Evolutionary conservation across 176 grass and related monocot genomes (phyloP).

Genomic region (Coix lacrymajobi): DNA sequence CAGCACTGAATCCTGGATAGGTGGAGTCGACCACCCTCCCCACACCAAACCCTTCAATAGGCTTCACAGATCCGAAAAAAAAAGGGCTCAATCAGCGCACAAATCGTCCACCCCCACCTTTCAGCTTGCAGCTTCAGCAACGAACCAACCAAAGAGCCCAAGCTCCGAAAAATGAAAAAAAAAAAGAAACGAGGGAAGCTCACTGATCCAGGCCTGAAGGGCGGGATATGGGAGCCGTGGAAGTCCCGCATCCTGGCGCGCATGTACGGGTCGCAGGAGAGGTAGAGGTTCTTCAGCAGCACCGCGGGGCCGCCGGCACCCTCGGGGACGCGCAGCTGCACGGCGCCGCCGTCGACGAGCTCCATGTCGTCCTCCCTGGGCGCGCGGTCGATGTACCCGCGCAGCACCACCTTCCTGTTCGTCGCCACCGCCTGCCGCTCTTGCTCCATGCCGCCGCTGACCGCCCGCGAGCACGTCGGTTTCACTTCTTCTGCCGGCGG

Average conservation of each 20-base stretch:
- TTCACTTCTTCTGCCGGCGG: no score
- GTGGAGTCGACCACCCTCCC: conserved; percentile 62
- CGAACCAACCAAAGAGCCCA: not conserved
- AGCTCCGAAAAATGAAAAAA: no score
- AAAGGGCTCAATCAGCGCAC: not conserved
- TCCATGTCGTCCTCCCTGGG: conserved; percentile 80
- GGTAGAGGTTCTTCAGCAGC: conserved; percentile 76
- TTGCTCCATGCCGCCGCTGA: conserved; percentile 18
- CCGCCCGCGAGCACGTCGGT: not conserved
- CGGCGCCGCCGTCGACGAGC: conserved; percentile 42
- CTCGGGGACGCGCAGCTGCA: conserved; percentile 40
- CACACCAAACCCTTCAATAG: conserved; percentile 65
- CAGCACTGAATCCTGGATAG: conserved; percentile 47
- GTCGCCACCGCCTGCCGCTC: conserved; percentile 21
- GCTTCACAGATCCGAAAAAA: conserved; percentile 25
- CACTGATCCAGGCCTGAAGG: conserved; percentile 78
- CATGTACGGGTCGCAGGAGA: conserved; percentile 94
- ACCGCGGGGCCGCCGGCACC: conserved; percentile 35
- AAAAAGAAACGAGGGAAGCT: not conserved
- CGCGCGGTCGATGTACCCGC: conserved; percentile 52
- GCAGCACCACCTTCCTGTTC: conserved; percentile 72
- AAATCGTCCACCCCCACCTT: not conserved
- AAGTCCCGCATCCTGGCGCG: conserved; percentile 58
- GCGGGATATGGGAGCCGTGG: conserved; percentile 64
- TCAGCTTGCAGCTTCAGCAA: not conserved